Base-by-base conservation (phyloP, 441 rosid genomes). In the Jatropha podagrica region DNA sequence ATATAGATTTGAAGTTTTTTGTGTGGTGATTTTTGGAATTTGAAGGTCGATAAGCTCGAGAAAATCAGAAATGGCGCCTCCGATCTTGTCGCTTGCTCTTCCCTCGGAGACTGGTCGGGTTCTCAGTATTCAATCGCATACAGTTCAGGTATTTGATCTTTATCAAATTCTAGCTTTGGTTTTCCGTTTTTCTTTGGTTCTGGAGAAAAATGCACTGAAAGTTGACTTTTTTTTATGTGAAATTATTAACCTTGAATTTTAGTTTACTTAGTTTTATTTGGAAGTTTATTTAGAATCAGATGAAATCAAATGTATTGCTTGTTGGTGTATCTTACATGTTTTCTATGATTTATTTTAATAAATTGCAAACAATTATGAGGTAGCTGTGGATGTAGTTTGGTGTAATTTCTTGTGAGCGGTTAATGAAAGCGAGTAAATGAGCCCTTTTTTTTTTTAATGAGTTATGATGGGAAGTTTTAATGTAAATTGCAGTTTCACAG, bases 101-200 rank as follows among this genome's bases (percentile, higher is more conserved):
- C 98, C 97, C 40, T 87, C 98, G 32, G 93, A 86, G 69, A 95
- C 97, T 68, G 97, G 98, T 78, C 97, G 98, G 71, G 97, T 95
- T 73, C 92, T 95, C 82, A 95, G 98, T 81, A 95, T 95, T 78
- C 98, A 95, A 41, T 95, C 98, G 4, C 98, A 92, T 74, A 92
- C 97, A 0, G 97, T 95, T 65, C 97, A 95, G 97, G 98, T 91
- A 61, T 18, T 46, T 42, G 68, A 63, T 69, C 41, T 68, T 42
- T 20, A 10, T 18, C 14, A 12, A 15, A 17, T 61, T 52, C 2
- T 7, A 51, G 38, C 7, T 54, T 41, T 71, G 9, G 8, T 71
- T 71, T 58, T 44, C 13, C 4, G 62, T 32, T n/a, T 68, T 23
- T 32, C 63, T 70, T 69, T 66, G 65, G 14, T 65, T 48, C 38